phyloP scores from a whole-genome alignment of 176 grass and related monocot species.

The Oryza brachyantha region DNA sequence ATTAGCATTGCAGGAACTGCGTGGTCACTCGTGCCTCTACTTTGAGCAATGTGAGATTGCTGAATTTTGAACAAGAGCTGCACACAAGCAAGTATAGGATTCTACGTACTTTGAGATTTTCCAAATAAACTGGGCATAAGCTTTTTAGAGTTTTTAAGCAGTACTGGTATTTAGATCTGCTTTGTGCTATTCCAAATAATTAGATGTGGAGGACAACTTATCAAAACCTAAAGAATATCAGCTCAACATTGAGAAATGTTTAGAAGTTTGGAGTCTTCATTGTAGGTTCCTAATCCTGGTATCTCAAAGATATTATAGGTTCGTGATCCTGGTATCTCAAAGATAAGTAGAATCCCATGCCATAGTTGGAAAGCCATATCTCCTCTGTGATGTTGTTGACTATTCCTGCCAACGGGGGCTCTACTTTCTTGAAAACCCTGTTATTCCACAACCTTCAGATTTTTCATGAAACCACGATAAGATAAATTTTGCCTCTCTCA shows the following conservation, averaged over 20 bases:
- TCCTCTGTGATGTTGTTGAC: too few species aligned
- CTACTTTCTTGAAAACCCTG: too few species aligned
- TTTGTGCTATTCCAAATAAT: too few species aligned
- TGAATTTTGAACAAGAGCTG: conserved; percentile 3
- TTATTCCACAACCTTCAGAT: too few species aligned
- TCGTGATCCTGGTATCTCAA: too few species aligned
- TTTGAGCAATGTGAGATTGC: conserved; percentile 1
- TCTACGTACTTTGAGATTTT: neutral
- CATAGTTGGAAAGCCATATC: too few species aligned
- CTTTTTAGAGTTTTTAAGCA: neutral
- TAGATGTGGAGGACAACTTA: neutral
- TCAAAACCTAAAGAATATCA: neutral
- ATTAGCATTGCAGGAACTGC: conserved; percentile 28
- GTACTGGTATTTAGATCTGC: neutral
- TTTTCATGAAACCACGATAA: too few species aligned
- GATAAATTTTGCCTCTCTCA: too few species aligned
- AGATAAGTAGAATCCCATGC: too few species aligned
- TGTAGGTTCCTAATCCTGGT: neutral
- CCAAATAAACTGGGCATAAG: neutral
- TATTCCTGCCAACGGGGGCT: too few species aligned
- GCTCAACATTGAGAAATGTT: neutral
- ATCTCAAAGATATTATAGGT: too few species aligned
- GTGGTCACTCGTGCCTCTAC: conserved; percentile 18
- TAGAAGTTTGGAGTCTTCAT: neutral
- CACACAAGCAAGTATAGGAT: neutral